phyloP scores from a whole-genome alignment of 768 basidiomycete genomes.

The Clitopilus passeckerianus region DNA sequence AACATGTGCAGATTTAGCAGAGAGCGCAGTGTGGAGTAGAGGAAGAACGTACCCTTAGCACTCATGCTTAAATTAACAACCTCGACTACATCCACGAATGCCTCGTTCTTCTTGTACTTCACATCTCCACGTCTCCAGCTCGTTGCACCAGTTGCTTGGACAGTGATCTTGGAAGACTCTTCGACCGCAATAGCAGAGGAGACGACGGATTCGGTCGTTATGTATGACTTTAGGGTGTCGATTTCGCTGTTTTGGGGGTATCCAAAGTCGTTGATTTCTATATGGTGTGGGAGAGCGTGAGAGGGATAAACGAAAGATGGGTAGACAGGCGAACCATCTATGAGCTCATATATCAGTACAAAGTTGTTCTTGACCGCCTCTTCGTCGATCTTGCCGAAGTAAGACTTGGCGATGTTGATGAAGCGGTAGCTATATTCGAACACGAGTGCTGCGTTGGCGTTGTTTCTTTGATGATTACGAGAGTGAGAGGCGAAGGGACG shows the following conservation, averaged over 20 bases:
- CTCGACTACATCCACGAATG: conserved; percentile 99
- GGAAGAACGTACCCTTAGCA: conserved; percentile 75
- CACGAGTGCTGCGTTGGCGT: conserved; percentile 95
- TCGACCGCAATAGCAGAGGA: conserved; percentile 84
- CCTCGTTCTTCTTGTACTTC: conserved; percentile 99
- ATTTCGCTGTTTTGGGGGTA: conserved; percentile 99
- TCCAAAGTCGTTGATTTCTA: conserved; percentile 96
- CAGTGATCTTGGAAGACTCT: conserved; percentile 95
- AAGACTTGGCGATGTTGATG: conserved; percentile 89
- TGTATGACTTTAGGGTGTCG: conserved; percentile 95
- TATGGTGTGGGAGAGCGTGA: not conserved
- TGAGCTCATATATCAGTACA: conserved; percentile 94
- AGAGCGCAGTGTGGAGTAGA: too few species aligned
- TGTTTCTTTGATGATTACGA: conserved; percentile 72
- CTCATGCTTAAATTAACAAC: conserved; percentile 96
- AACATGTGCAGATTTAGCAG: too few species aligned
- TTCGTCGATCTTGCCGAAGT: conserved; percentile 98
- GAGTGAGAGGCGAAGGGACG: not conserved
- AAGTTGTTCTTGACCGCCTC: conserved; percentile 99
- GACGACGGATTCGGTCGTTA: conserved; percentile 95
- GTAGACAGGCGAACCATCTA: conserved; percentile 69
- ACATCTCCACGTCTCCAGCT: conserved; percentile 96
- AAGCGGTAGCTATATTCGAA: conserved; percentile 99
- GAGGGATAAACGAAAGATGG: not conserved
- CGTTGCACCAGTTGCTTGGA: conserved; percentile 94